Conservation (phyloP, 306 rosid genomes). For the Datisca glomerata region DNA sequence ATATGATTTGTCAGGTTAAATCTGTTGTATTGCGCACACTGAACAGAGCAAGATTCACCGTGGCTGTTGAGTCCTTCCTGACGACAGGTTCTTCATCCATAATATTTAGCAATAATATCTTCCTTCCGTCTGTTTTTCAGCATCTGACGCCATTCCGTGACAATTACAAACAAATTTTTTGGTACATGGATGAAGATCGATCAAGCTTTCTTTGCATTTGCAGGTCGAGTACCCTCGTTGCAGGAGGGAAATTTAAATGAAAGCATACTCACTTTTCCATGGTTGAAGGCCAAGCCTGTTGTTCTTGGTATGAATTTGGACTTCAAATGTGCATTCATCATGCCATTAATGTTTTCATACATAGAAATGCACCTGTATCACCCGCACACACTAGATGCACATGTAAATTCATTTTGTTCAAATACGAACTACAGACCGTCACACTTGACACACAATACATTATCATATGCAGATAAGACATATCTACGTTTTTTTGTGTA, state of each 20-base stretch:
- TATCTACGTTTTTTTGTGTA: no score
- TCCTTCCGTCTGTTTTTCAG: neutral
- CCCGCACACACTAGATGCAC: neutral
- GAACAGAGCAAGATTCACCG: constrained; percentile 77
- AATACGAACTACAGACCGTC: no score
- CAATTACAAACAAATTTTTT: neutral
- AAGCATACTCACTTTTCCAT: constrained; percentile 70
- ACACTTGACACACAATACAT: no score
- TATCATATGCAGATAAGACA: no score
- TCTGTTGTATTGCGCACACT: constrained; percentile 94
- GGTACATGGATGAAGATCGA: neutral
- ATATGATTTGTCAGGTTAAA: constrained; percentile 45
- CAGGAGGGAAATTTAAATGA: constrained; percentile 75
- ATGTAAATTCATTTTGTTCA: constrained; percentile 2
- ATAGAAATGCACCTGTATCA: neutral
- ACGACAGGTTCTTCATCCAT: constrained; percentile 50
- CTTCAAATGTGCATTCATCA: neutral
- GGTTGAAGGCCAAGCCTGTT: constrained; percentile 74
- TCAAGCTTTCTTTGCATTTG: constrained; percentile 13
- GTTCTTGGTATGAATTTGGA: constrained; percentile 57
- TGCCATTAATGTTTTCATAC: neutral
- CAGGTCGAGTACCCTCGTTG: constrained; percentile 83
- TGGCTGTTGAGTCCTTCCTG: constrained; percentile 80
- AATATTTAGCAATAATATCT: neutral
- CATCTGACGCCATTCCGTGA: neutral